A percentile compares a stretch with the other conserved stretches of the same genome.
Conservation (phyloP, 176 grass and related monocot species). For the Zea mays region Zm-B73-REFERENCE-NAM-5.0 NC_050097.1:137930501-137931000, state of each 20-base stretch:
- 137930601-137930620: not conserved
- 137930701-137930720: not conserved
- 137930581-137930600: not conserved
- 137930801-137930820: constrained; percentile 10
- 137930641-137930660: too few relatives aligned
- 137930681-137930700: not conserved
- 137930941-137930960: too few relatives aligned
- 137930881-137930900: too few relatives aligned
- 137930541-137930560: constrained; percentile 25
- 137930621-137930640: not conserved
- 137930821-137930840: not conserved
- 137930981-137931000: constrained; percentile 22
- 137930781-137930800: constrained; percentile 49
- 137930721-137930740: constrained; percentile 46
- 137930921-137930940: too few relatives aligned
- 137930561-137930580: constrained; percentile 38
- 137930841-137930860: not conserved
- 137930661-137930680: not conserved
- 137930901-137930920: too few relatives aligned
- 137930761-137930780: constrained; percentile 39
- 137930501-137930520: constrained; percentile 27
- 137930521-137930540: constrained; percentile 39
- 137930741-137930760: constrained; percentile 25
- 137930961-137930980: not conserved
- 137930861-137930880: too few relatives aligned